phyloP scores from a whole-genome alignment of 495 filamentous ascomycete species.

The Alectoria sarmentosa region DNA sequence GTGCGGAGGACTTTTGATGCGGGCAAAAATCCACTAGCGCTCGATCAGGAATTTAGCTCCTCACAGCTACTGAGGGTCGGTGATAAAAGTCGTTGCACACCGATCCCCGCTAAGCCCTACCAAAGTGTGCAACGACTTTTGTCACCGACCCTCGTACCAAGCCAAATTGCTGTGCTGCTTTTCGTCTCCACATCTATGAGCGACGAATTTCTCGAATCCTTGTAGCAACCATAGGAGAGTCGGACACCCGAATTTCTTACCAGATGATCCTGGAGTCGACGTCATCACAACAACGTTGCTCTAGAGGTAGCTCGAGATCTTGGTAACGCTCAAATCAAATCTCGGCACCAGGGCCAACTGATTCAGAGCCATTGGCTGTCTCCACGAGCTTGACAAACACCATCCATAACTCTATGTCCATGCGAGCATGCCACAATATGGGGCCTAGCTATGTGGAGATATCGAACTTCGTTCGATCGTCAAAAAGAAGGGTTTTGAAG shows the following conservation, averaged over 20 bases:
- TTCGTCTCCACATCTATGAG: too few species aligned
- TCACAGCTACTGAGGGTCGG: not conserved
- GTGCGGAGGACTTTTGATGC: not conserved
- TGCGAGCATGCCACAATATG: not conserved
- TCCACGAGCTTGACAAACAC: not conserved
- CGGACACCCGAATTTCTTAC: too few species aligned
- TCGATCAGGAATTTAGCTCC: conserved; percentile 10
- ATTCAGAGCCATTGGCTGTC: not conserved
- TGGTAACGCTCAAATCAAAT: too few species aligned
- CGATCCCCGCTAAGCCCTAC: too few species aligned
- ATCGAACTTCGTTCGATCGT: not conserved
- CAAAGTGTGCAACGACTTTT: too few species aligned
- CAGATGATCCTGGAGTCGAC: not conserved
- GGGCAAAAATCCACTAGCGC: not conserved
- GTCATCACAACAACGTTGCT: not conserved
- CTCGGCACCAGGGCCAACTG: too few species aligned
- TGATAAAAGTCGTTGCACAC: too few species aligned
- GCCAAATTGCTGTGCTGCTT: not conserved
- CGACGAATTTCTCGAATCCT: too few species aligned
- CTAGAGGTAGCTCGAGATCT: too few species aligned
- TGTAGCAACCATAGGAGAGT: not conserved
- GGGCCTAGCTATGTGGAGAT: not conserved
- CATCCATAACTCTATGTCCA: not conserved
- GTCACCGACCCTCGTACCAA: too few species aligned
- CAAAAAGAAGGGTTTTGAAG: not conserved